Conservation (phyloP, 345 rosid genomes). For the Camelina sativa region DNA sequence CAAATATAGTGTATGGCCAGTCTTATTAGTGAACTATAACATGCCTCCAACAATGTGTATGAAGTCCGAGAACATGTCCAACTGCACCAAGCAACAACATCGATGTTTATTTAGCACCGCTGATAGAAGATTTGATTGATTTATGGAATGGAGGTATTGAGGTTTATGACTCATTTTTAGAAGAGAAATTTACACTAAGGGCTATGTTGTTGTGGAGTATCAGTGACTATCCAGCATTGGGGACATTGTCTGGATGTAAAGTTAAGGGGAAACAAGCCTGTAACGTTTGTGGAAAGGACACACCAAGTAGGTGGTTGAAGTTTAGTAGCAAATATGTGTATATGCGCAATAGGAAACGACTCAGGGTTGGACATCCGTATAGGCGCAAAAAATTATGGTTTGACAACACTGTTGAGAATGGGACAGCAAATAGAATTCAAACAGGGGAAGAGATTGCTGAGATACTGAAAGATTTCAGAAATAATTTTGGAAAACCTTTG, state of each 20-base stretch:
- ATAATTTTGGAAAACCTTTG: too few species aligned
- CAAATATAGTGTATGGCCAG: not conserved
- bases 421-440: not conserved
- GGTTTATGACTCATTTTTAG: not conserved
- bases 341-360: too few species aligned
- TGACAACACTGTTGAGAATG: too few species aligned
- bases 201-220: not conserved
- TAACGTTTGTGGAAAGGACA: too few species aligned
- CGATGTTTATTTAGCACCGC: too few species aligned
- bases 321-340: too few species aligned
- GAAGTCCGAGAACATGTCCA: not conserved
- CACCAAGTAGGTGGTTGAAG: too few species aligned
- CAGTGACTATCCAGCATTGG: not conserved
- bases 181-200: not conserved
- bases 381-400: too few species aligned
- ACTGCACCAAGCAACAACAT: too few species aligned
- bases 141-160: not conserved
- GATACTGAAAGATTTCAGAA: not conserved
- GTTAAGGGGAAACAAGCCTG: not conserved
- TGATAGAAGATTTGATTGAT: not conserved
- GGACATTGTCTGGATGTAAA: not conserved
- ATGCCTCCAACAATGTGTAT: not conserved
- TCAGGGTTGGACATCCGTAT: too few species aligned
- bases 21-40: not conserved
- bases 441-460: not conserved